phyloP scores from a whole-genome alignment of 768 basidiomycete species.

The Phaeotremella skinneri region DNA sequence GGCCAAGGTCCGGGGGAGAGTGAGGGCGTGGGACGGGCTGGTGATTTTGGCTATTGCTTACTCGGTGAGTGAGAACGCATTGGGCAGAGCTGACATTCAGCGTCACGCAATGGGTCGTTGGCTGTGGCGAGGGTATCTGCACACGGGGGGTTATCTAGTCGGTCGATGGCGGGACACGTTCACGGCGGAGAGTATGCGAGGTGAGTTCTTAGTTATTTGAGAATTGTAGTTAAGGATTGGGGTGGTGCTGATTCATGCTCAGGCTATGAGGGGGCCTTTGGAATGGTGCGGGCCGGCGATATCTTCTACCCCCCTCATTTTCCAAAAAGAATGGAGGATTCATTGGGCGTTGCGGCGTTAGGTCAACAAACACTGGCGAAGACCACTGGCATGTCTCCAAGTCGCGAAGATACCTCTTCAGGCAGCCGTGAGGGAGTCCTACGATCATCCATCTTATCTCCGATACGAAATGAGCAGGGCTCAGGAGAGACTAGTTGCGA shows the following conservation, averaged over 20 bases:
- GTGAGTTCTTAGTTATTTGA: conserved; percentile 17
- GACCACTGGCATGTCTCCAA: no score
- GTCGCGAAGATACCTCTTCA: no score
- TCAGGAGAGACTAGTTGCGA: no score
- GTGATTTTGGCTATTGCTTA: conserved; percentile 38
- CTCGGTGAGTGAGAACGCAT: conserved; percentile 25
- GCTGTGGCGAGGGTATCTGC: conserved; percentile 49
- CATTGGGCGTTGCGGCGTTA: conserved; percentile 24
- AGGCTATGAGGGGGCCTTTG: conserved; percentile 47
- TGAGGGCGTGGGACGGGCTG: conserved; percentile 49
- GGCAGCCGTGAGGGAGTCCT: no score
- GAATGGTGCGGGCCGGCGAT: conserved; percentile 37
- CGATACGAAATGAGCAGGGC: no score
- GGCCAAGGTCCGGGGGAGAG: conserved; percentile 38
- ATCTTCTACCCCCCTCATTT: conserved; percentile 34
- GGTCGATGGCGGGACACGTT: conserved; percentile 51
- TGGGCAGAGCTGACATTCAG: conserved; percentile 7
- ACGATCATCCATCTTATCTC: no score
- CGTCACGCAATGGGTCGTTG: conserved; percentile 40
- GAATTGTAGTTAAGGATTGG: not conserved
- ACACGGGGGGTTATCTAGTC: conserved; percentile 47
- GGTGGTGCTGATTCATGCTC: not conserved
- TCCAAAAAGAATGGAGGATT: conserved; percentile 34
- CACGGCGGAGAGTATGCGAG: conserved; percentile 42
- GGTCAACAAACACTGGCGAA: no score